phyloP scores from a whole-genome alignment of 768 basidiomycete genomes.

The Collybia sordida region DNA sequence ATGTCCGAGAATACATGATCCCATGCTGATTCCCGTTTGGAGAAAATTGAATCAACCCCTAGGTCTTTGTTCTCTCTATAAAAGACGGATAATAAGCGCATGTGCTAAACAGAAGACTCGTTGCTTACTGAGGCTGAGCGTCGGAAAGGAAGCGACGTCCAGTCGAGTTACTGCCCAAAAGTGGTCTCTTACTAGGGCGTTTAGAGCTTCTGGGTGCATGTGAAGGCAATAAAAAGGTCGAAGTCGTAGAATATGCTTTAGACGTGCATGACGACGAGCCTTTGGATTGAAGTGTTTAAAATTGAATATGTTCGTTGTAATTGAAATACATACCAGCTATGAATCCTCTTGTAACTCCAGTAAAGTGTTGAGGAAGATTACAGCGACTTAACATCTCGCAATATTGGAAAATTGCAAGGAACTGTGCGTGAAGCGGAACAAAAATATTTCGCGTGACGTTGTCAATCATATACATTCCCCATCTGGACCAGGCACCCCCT shows the following conservation, averaged over 20 bases:
- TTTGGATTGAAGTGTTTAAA: neutral
- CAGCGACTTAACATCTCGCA: slow-evolving; percentile 14
- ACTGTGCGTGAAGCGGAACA: no score
- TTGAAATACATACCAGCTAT: slow-evolving; percentile 5
- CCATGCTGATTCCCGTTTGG: slow-evolving; percentile 40
- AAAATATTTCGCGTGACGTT: neutral
- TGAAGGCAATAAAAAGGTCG: no score
- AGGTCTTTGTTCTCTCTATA: neutral
- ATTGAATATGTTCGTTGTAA: neutral
- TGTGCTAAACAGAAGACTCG: no score
- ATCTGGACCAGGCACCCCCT: no score
- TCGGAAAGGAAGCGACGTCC: no score
- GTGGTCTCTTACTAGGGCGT: no score
- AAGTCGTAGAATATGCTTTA: no score
- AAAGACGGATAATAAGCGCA: no score
- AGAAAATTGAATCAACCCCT: slow-evolving; percentile 30
- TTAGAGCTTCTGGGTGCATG: no score
- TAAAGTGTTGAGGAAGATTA: slow-evolving; percentile 6
- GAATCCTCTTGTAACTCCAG: neutral
- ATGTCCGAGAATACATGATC: slow-evolving; percentile 54
- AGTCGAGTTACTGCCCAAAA: no score
- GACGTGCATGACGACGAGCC: neutral
- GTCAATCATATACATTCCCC: no score
- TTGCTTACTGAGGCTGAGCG: no score
- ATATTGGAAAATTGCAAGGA: neutral